Base-by-base conservation (phyloP, 768 basidiomycete genomes). In the Hebeloma cylindrosporum region DNA sequence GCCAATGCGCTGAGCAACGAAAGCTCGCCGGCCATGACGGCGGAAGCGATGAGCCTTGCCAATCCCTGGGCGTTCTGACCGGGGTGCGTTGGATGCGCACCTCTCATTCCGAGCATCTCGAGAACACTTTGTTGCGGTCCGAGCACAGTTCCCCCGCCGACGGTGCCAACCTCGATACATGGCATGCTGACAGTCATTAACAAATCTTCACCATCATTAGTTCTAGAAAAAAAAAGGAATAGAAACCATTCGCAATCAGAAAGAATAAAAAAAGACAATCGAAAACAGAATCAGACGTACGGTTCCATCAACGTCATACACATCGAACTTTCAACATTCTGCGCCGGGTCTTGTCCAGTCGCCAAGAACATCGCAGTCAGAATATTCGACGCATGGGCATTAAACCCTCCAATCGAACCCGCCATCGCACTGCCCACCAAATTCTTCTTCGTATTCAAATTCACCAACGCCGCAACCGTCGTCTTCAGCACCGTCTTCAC, bases 261-360 rank as follows among this genome's bases (percentile, higher is more conserved):
- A 4, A 37, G 22, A 22, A 37, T 56, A 16, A 11, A n/a, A n/a
- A 16, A 27, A 22, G 30, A 38, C 16, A 33, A 17, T n/a, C n/a
- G n/a, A 33, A 23, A 26, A 30, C 40, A 32, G 33, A 25, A 46
- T 33, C 43, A 54, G 3, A 88, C 91, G 66, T 64, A 96, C 88
- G 93, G 84, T 66, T 99, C 96, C 95, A 99, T 98, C 35, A 97
- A 71, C 1, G 96, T 99, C 74, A 99, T 95, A 67, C 96, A 99
- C 63, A 92, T 94, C 28, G 93, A 95, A 46, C 91, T 94, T 72
- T 95, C 96, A 20, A 99, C 95, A 64, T 97, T 97, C 74, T 99
- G 96, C 5, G 96, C 96, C 2, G 96, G 96, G 60, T 99, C 96
- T 68, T 99, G 96, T 13, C 96, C 96, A 28, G 93, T 95, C 11